Evolutionary conservation across 495 filamentous ascomycete species (phyloP), one percentile per base, ranked within the genome.

Genomic region (Penicillium parvum): DNA sequence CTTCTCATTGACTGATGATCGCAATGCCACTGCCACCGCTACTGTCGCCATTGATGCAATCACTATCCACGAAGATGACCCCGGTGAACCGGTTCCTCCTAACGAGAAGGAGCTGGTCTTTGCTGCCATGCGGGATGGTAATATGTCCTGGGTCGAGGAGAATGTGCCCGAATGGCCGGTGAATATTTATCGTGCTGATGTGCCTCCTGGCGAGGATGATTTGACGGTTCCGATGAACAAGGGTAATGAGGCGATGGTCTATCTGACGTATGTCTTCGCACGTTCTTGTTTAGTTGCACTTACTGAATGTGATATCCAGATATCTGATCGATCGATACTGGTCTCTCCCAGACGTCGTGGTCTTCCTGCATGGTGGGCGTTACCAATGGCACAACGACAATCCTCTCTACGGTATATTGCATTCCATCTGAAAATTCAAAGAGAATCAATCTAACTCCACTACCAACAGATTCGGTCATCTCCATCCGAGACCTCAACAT

Each of bases 191-290:
- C 60, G 72, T 5, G 71, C 70, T 7, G 71, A 82, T 50, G 63
- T 71, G 36, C 50, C 59, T 5, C 33, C 47, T 11, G 55, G 57
- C 10, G 14, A 37, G 2, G 61, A 65, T 3, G 23, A 35, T 3
- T 57, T 74, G 14, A 72, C 64, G 0, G 68, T 78, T 4, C 72
- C 75, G 4, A 42, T 42, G 3, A 82, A 82, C 55, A 81, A 80
- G 52, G 79, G 81, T 4, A 72, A 73, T 46, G 82, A 85, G 58
- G 78, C 74, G 8, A 81, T 83, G 77, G 72, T 77, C 4, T 82
- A 79, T 54, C 55, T 83, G 0, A 81, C 74, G 43, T 80, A 52
- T 47, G 58, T 62, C n/a, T n/a, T n/a, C n/a, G n/a, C n/a, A n/a
- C n/a, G n/a, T n/a, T n/a, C n/a, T n/a, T n/a, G n/a, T n/a, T n/a